Evolutionary conservation across 2,329 filamentous ascomycete genomes (phyloP).

Genomic region (Aspergillus unguis): DNA sequence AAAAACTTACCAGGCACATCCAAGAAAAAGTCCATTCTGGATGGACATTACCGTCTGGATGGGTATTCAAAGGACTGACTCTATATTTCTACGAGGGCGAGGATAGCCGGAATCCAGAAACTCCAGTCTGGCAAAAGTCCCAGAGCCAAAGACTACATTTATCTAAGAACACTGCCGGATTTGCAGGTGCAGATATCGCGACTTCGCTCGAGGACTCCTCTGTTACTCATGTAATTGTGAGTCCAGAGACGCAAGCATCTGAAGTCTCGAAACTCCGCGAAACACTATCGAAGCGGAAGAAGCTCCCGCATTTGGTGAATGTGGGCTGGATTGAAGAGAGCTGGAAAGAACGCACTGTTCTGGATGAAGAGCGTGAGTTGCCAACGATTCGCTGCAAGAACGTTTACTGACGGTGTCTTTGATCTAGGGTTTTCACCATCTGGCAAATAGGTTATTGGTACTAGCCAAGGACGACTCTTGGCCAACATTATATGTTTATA

Average conservation of each 20-base stretch:
- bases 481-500: neutral
- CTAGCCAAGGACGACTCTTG: neutral
- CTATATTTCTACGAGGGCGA: slow-evolving; percentile 42
- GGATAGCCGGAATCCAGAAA: neutral
- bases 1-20: slow-evolving; percentile 56
- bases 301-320: slow-evolving; percentile 66
- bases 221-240: slow-evolving; percentile 72
- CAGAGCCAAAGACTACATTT: slow-evolving; percentile 36
- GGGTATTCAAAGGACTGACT: slow-evolving; percentile 49
- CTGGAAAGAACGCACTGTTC: slow-evolving; percentile 71
- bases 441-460: neutral
- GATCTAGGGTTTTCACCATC: slow-evolving; percentile 8
- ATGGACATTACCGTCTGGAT: slow-evolving; percentile 38
- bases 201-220: slow-evolving; percentile 50
- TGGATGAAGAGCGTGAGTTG: slow-evolving; percentile 68
- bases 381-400: neutral
- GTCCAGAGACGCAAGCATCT: slow-evolving; percentile 46
- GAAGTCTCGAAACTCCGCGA: slow-evolving; percentile 39
- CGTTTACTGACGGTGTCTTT: neutral
- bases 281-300: slow-evolving; percentile 34
- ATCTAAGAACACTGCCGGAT: slow-evolving; percentile 59
- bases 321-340: slow-evolving; percentile 72
- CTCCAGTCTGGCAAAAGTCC: too few relatives aligned
- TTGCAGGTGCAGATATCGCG: slow-evolving; percentile 63
- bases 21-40: slow-evolving; percentile 42